Percentiles rank a stretch among this genome's conserved stretches.
phyloP scores from a whole-genome alignment of 495 filamentous ascomycete species.

The Trichoderma reesei region DNA sequence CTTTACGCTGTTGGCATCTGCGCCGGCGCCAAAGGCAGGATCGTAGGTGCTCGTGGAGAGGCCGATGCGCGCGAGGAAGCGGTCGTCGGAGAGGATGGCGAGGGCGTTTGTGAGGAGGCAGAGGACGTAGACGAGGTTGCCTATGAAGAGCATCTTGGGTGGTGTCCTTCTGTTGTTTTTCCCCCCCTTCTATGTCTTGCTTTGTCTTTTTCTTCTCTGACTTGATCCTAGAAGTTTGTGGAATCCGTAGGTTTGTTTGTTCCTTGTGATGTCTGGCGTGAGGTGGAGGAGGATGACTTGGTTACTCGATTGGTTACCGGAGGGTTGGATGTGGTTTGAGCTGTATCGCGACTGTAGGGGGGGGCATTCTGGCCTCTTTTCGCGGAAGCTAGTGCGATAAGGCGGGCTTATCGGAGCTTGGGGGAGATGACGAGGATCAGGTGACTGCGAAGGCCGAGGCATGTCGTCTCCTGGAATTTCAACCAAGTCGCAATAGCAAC shows the following conservation, averaged over 20 bases:
- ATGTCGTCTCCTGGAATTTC: no score
- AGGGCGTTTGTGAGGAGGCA: conserved; percentile 83
- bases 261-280: neutral
- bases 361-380: neutral
- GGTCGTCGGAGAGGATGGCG: conserved; percentile 92
- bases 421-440: neutral
- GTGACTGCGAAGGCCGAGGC: neutral
- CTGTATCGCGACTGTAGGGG: neutral
- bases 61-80: conserved; percentile 90
- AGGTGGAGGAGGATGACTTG: neutral
- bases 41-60: conserved; percentile 59
- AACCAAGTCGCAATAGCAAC: no score
- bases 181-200: neutral
- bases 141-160: conserved; percentile 23
- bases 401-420: conserved; percentile 2
- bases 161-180: neutral
- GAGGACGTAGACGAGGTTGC: conserved; percentile 5
- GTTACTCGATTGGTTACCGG: no score
- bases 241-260: no score
- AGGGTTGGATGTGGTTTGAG: neutral
- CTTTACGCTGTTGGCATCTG: conserved; percentile 67
- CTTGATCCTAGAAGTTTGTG: no score
- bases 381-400: conserved; percentile 4
- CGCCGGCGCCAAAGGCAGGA: conserved; percentile 61
- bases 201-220: neutral